These are phyloP conservation scores for Mycena venus DNA, from an alignment of 768 basidiomycete genomes.

Conservation along the genomic window DNA sequence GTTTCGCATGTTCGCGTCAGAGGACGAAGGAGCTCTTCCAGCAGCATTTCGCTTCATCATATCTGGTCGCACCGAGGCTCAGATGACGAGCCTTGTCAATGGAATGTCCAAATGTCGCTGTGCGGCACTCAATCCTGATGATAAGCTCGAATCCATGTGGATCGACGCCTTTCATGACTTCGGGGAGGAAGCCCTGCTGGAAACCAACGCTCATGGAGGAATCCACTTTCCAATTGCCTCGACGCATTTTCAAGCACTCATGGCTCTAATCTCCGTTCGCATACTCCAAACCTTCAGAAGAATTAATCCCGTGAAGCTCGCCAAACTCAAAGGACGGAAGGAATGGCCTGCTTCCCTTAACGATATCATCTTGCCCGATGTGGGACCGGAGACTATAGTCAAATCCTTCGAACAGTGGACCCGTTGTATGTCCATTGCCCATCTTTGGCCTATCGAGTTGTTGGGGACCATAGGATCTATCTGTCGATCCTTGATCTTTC, in stretches of 20 bases:
- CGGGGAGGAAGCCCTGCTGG: background rate
- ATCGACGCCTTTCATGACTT: background rate
- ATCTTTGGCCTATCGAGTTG: constrained; percentile 15
- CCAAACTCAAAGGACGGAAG: background rate
- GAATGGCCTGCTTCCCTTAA: constrained; percentile 16
- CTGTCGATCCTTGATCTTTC: background rate
- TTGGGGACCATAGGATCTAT: background rate
- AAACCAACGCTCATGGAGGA: background rate
- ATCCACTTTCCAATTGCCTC: background rate
- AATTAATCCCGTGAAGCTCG: constrained; percentile 13
- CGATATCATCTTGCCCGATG: constrained; percentile 5
- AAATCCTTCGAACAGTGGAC: constrained; percentile 17
- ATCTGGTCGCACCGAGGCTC: background rate
- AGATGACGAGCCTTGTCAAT: background rate
- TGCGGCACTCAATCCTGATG: background rate
- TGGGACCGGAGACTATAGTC: background rate
- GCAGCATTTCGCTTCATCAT: constrained; percentile 8
- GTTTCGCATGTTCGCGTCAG: background rate
- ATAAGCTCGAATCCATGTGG: background rate
- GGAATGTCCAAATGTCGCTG: background rate
- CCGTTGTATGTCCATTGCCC: background rate
- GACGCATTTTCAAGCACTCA: background rate
- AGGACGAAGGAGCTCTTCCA: background rate
- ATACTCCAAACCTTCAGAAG: background rate
- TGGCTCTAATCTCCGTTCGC: background rate